Evolutionary conservation across 768 basidiomycete genomes (phyloP).

Genomic region (Kwoniella botswanensis): DNA sequence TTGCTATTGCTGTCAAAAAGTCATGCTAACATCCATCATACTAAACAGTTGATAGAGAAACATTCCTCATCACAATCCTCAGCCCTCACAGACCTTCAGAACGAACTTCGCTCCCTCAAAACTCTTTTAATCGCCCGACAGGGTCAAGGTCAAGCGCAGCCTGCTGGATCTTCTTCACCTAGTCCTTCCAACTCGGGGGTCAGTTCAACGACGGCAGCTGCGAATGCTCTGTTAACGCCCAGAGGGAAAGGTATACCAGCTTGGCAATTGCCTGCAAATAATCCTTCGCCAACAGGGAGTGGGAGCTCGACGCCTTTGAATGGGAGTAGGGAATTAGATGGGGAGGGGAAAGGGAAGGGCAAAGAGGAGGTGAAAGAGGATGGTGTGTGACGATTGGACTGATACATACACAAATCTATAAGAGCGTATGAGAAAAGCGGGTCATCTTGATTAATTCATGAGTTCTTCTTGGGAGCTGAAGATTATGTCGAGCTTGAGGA

Average conservation of each 20-base stretch:
- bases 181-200: conserved; percentile 16
- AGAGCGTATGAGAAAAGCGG: no score
- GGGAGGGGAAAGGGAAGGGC: conserved; percentile 24
- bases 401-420: no score
- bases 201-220: conserved; percentile 43
- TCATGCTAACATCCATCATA: background rate
- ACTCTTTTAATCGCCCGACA: conserved; percentile 76
- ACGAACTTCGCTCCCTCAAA: conserved; percentile 93
- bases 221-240: conserved; percentile 51
- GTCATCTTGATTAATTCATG: no score
- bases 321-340: conserved; percentile 11
- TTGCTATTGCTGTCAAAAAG: background rate
- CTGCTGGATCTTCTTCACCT: conserved; percentile 19
- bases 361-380: conserved; percentile 18
- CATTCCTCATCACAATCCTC: conserved; percentile 82
- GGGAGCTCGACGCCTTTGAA: conserved; percentile 25
- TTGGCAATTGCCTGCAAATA: conserved; percentile 74
- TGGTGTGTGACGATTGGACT: background rate
- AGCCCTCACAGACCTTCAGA: conserved; percentile 83
- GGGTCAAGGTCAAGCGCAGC: conserved; percentile 29
- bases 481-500: no score
- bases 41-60: conserved; percentile 85
- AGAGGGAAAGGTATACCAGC: conserved; percentile 68
- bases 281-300: conserved; percentile 11
- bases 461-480: no score